These are phyloP conservation scores for Neodidymelliopsis sp. DNA, from an alignment of 2,329 filamentous ascomycete species.

Conservation along the genomic window DNA sequence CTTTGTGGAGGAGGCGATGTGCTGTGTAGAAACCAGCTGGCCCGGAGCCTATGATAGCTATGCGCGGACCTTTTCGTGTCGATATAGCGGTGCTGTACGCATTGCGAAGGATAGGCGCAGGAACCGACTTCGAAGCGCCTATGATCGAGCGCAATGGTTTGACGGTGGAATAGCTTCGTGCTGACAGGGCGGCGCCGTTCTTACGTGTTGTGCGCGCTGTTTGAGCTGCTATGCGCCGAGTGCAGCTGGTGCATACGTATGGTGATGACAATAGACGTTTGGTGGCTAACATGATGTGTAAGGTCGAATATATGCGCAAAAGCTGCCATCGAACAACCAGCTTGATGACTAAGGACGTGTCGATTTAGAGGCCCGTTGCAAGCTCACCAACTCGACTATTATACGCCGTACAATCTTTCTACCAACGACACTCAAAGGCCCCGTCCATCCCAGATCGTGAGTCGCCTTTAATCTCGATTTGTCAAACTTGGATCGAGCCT, in stretches of 20 bases:
- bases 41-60: slow-evolving; percentile 91
- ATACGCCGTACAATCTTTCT: not conserved
- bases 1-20: slow-evolving; percentile 79
- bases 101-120: slow-evolving; percentile 14
- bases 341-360: slow-evolving; percentile 26
- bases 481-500: slow-evolving; percentile 17
- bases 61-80: slow-evolving; percentile 65
- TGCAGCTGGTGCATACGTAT: slow-evolving; percentile 41
- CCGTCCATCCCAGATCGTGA: not conserved
- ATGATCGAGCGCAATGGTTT: slow-evolving; percentile 14
- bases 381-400: not conserved
- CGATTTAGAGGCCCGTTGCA: not conserved
- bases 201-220: not conserved
- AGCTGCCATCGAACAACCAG: slow-evolving; percentile 16
- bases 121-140: slow-evolving; percentile 2
- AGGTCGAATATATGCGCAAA: slow-evolving; percentile 12
- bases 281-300: slow-evolving; percentile 33
- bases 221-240: slow-evolving; percentile 22
- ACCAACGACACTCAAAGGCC: not conserved
- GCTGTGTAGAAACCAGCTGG: slow-evolving; percentile 97
- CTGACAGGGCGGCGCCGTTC: slow-evolving; percentile 1
- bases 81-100: slow-evolving; percentile 34
- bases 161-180: slow-evolving; percentile 14
- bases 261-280: slow-evolving; percentile 20
- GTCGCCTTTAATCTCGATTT: slow-evolving; percentile 12